Evolutionary conservation across 1,284 basidiomycete species (phyloP), one percentile per base, ranked within the genome.

Genomic region (Vanrija sp.): DNA sequence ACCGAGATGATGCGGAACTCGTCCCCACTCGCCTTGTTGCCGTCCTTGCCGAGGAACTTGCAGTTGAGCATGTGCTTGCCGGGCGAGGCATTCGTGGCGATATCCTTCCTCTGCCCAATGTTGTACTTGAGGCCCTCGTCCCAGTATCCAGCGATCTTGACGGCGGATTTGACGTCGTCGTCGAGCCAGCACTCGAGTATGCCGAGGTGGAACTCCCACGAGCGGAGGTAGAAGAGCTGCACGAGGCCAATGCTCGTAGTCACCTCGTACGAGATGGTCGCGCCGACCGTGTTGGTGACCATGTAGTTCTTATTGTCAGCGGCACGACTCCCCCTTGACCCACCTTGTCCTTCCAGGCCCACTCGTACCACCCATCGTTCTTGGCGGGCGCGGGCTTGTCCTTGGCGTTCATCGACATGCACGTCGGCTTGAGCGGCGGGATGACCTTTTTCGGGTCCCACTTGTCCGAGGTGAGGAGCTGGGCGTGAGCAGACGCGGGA

Each of bases 101-200:
- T 14, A 14, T 31, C 31, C 12, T 31, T 14, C 31, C 31, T 9
- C 31, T 31, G 31, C 10, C 31, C 31, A 14, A 31, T 31, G 31
- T 31, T 31, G 31, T 14, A 31, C 31, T 31, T 31, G n/a, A n/a
- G n/a, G n/a, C n/a, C n/a, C 12, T 31, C 12, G 31, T 31, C 31
- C 70, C 70, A 72, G 46, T 66, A 70, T 12, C 65, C 71, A 27
- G 66, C 65, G 12, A 71, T 36, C 27, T 49, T 48, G 38, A 51
- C 45, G 16, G 47, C 51, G 22, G 51, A 43, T 20, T 56, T 48
- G 6, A 9, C 41, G 7, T 65, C 62, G 25, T 67, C 62, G 45
- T 73, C 71, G 9, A 74, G 61, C 70, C 68, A 72, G 57, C 73
- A 74, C 19, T 46, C 48, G 22, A 63, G 56, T 15, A 57, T 63